Percentiles rank a stretch among this genome's conserved stretches.
These are phyloP conservation scores for Cornus kousa DNA, from an alignment of 148 eudicot genomes.

Conservation along the genomic window DNA sequence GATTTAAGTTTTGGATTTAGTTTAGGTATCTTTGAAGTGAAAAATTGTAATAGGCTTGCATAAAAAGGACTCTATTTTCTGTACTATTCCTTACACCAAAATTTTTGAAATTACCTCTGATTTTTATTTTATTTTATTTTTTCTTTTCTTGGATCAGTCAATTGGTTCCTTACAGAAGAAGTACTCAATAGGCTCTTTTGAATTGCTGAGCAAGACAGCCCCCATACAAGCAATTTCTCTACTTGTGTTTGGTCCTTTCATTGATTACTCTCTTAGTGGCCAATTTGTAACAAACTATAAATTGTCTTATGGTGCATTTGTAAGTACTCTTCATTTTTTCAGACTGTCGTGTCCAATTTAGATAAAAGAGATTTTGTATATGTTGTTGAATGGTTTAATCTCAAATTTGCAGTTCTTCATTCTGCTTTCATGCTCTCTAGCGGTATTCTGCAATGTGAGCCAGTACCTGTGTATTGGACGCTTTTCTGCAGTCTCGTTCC, in stretches of 20 bases:
- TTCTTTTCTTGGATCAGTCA: constrained; percentile 35
- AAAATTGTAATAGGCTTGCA: background rate
- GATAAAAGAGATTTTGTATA: background rate
- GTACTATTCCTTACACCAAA: background rate
- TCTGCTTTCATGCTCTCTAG: constrained; percentile 36
- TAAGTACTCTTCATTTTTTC: constrained; percentile 22
- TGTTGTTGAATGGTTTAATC: background rate
- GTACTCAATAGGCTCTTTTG: constrained; percentile 52
- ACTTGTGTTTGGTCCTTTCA: constrained; percentile 50
- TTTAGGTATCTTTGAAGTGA: background rate
- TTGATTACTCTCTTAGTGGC: constrained; percentile 48
- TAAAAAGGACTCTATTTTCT: background rate
- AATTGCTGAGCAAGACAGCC: constrained; percentile 62
- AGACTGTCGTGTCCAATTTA: background rate
- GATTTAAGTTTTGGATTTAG: background rate
- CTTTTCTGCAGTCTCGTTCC: constrained; percentile 42
- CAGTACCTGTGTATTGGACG: constrained; percentile 48
- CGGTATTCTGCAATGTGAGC: constrained; percentile 43
- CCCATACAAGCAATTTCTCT: constrained; percentile 64
- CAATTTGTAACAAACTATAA: constrained; percentile 36
- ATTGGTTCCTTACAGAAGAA: constrained; percentile 66
- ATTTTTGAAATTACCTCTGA: background rate
- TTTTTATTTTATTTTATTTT: background rate
- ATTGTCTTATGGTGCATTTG: constrained; percentile 39
- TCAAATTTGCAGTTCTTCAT: constrained; percentile 19